A percentile compares a stretch with the other conserved stretches of the same genome.
phyloP scores from a whole-genome alignment of 129 eudicot species.

The Lactuca saligna region DNA sequence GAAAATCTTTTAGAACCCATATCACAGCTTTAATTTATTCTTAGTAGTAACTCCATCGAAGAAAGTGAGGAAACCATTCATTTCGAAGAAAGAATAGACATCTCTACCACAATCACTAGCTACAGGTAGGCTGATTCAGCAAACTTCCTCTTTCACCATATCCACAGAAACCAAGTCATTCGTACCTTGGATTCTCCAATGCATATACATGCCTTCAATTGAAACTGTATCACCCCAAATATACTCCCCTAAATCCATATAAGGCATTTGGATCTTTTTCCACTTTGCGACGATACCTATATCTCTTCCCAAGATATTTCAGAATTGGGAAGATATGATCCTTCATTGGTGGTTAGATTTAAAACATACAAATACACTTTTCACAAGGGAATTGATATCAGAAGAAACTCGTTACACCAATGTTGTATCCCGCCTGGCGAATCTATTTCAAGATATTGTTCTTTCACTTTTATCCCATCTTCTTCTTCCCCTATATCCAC shows the following conservation, averaged over 20 bases:
- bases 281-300: constrained; percentile 5
- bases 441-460: constrained; percentile 19
- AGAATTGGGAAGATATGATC: constrained; percentile 18
- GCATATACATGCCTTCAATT: constrained; percentile 28
- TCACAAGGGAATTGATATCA: constrained; percentile 15
- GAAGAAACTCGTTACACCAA: constrained; percentile 33
- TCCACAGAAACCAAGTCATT: constrained; percentile 36
- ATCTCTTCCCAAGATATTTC: constrained; percentile 6
- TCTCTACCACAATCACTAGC: not conserved
- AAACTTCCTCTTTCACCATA: constrained; percentile 31
- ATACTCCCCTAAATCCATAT: constrained; percentile 16
- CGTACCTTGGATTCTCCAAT: constrained; percentile 36
- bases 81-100: constrained; percentile 20
- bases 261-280: constrained; percentile 30
- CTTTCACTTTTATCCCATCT: constrained; percentile 22
- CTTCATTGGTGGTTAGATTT: constrained; percentile 29
- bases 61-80: constrained; percentile 29
- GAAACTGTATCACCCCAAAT: constrained; percentile 36
- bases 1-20: constrained; percentile 38
- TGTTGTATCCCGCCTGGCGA: constrained; percentile 28
- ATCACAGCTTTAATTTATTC: constrained; percentile 2
- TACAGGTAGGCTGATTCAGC: constrained; percentile 22
- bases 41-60: not conserved
- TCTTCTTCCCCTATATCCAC: constrained; percentile 26
- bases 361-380: constrained; percentile 14